Evolutionary conservation across 2,329 filamentous ascomycete species (phyloP).

Genomic region (Arthroderma sp.): DNA sequence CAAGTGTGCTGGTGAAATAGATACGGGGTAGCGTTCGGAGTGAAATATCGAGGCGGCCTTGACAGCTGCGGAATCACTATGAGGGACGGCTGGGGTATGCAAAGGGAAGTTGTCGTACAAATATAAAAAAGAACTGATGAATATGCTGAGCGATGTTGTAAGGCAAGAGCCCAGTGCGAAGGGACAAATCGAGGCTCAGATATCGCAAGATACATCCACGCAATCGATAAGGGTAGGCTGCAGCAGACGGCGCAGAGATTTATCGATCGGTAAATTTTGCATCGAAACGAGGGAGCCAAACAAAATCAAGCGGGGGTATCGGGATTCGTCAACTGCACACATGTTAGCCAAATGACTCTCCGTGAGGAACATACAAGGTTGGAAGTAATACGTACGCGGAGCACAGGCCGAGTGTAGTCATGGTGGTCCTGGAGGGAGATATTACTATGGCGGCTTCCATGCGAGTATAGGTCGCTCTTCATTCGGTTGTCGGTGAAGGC

Average conservation of each 20-base stretch:
- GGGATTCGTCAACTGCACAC: constrained; percentile 11
- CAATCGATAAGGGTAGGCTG: no score
- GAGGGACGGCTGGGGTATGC: background rate
- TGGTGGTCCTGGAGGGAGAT: constrained; percentile 35
- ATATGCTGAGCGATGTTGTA: no score
- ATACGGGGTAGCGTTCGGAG: no score
- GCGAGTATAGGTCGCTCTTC: constrained; percentile 31
- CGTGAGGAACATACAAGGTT: background rate
- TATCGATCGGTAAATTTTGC: background rate
- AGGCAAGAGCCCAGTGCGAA: no score
- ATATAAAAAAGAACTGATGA: background rate
- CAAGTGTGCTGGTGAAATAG: no score
- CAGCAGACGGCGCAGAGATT: no score
- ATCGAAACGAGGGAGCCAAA: background rate
- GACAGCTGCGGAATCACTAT: no score
- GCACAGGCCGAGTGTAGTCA: constrained; percentile 34
- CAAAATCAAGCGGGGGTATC: constrained; percentile 3
- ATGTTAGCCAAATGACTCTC: background rate
- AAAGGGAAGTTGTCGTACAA: constrained; percentile 1
- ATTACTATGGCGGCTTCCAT: constrained; percentile 30
- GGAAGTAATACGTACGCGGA: constrained; percentile 23
- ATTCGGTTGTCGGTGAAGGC: constrained; percentile 33
- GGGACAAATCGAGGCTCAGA: no score
- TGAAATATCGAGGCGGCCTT: no score
- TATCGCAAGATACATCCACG: no score